Evolutionary conservation across 768 basidiomycete species (phyloP), one percentile per base, ranked within the genome.

Genomic region (Russula foetens): DNA sequence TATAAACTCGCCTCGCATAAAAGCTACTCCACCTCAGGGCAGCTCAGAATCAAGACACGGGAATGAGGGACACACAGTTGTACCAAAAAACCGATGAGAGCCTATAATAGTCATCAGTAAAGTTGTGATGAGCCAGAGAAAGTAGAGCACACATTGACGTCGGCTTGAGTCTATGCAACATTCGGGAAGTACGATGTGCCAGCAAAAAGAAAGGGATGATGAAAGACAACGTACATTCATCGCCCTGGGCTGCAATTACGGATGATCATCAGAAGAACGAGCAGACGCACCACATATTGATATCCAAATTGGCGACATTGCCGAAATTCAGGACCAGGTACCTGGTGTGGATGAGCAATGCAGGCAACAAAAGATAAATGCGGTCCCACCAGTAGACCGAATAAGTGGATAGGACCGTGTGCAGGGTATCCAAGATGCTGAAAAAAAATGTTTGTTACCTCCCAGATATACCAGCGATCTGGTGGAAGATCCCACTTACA

Each of bases 281-380:
- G 26, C 21, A 17, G 3, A 66, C 74, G 57, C 54, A 80, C 81
- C 80, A 80, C 47, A 71, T 74, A n/a, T 75, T 72, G n/a, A 70
- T 69, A 21, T 59, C 44, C 38, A 81, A 67, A 14, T 74, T 75
- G 2, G 66, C 63, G 12, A 70, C 63, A 46, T 79, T 74, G 38
- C 70, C 65, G 67, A 73, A 81, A 59, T 80, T 79, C 24, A 73
- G 67, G 31, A 82, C 70, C 49, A 82, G 71, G 65, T 79, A 80
- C 73, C 80, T 81, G 53, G 4, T 17, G 31, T 23, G n/a, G n/a
- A 23, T 56, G 23, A 29, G 23, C 24, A 43, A 4, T 39, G 17
- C 41, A 31, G 8, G n/a, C 35, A 24, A 17, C 14, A 7, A 17
- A n/a, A 24, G n/a, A 14, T 17, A 8, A 14, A 9, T 41, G 2